A percentile compares a stretch with the other conserved stretches of the same genome.
phyloP scores from a whole-genome alignment of 2,329 filamentous ascomycete species.

The Fusarium nurragi region DNA sequence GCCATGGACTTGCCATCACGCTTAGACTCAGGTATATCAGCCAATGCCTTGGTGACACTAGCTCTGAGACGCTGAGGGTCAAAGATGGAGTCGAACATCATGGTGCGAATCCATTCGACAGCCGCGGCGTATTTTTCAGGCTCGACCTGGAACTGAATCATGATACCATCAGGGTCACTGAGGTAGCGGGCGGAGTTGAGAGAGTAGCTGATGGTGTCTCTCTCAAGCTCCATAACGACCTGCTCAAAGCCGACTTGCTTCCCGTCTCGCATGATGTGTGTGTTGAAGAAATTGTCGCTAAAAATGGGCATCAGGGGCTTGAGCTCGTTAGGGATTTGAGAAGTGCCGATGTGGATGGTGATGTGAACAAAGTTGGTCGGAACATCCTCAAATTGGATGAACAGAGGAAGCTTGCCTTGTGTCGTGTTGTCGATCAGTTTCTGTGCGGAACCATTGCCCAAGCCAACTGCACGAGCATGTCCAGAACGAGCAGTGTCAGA shows the following conservation, averaged over 20 bases:
- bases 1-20: slow-evolving; percentile 80
- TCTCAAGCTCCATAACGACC: slow-evolving; percentile 89
- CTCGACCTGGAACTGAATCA: slow-evolving; percentile 86
- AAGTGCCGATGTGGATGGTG: slow-evolving; percentile 81
- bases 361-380: slow-evolving; percentile 92
- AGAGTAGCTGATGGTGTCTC: slow-evolving; percentile 86
- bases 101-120: slow-evolving; percentile 83
- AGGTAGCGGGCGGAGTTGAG: slow-evolving; percentile 74
- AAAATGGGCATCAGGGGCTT: slow-evolving; percentile 88
- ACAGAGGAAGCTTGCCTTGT: slow-evolving; percentile 73
- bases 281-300: slow-evolving; percentile 92
- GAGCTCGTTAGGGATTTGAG: slow-evolving; percentile 78
- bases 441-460: slow-evolving; percentile 75
- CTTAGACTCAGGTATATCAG: slow-evolving; percentile 92
- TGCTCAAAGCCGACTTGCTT: slow-evolving; percentile 87
- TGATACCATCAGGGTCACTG: slow-evolving; percentile 82
- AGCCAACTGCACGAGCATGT: slow-evolving; percentile 75
- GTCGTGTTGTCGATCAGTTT: slow-evolving; percentile 76
- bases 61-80: slow-evolving; percentile 74
- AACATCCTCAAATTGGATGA: slow-evolving; percentile 97
- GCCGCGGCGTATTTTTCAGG: slow-evolving; percentile 84
- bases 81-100: slow-evolving; percentile 91
- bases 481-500: slow-evolving; percentile 87
- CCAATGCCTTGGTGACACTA: slow-evolving; percentile 80
- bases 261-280: slow-evolving; percentile 81